Conservation (phyloP, 805 yeast genomes). For the Candida pseudoglaebosa region DNA sequence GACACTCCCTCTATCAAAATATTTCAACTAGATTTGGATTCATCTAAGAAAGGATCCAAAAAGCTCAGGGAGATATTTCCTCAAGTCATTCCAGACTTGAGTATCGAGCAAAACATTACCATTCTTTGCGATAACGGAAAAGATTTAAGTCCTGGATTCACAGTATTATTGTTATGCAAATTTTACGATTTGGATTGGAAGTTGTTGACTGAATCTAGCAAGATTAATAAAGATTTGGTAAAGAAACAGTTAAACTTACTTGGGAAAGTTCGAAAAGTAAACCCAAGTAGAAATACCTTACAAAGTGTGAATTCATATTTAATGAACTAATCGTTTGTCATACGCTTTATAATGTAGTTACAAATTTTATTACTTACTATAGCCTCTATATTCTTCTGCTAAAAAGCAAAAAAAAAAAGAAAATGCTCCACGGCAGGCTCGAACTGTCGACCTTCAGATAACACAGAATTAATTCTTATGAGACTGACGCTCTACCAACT, state of each 20-base stretch:
- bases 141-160: conserved; percentile 64
- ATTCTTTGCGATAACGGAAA: conserved; percentile 61
- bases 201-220: conserved; percentile 9
- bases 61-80: conserved; percentile 49
- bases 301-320: conserved; percentile 58
- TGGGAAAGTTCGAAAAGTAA: conserved; percentile 46
- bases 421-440: conserved; percentile 45
- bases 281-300: conserved; percentile 75
- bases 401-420: conserved; percentile 9
- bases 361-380: background rate
- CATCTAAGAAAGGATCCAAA: conserved; percentile 65
- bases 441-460: conserved; percentile 46
- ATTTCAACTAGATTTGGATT: conserved; percentile 17
- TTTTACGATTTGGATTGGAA: conserved; percentile 44
- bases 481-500: conserved; percentile 21
- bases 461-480: conserved; percentile 21
- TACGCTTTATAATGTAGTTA: background rate
- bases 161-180: conserved; percentile 48
- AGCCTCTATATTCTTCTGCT: background rate
- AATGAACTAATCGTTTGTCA: background rate
- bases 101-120: conserved; percentile 18
- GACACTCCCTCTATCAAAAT: conserved; percentile 6
- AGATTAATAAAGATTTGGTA: conserved; percentile 47
- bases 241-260: conserved; percentile 53
- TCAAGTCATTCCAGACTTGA: conserved; percentile 27